These are phyloP conservation scores for Debaryomyces udenii DNA, from an alignment of 1,139 yeast species.

Conservation along the genomic window DNA sequence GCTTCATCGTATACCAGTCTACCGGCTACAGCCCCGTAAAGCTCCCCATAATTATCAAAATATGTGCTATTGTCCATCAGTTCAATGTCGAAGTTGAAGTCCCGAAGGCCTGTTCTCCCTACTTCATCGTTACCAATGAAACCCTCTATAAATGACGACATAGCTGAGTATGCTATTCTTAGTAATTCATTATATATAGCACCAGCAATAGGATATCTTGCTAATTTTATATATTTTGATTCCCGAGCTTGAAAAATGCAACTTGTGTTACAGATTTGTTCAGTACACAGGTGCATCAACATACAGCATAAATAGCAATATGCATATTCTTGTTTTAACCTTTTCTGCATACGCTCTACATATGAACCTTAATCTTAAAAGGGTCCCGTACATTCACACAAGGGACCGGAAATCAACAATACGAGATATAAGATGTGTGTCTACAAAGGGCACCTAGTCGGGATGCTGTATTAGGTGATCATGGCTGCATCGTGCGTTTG, in stretches of 20 bases:
- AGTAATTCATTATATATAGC: too few species aligned
- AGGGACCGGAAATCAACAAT: neutral
- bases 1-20: neutral
- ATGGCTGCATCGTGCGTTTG: too few species aligned
- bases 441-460: neutral
- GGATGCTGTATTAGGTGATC: neutral
- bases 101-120: neutral
- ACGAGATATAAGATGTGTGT: neutral
- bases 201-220: too few species aligned
- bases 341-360: neutral
- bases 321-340: neutral
- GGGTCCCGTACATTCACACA: slow-evolving; percentile 5
- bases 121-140: slow-evolving; percentile 4
- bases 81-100: slow-evolving; percentile 6
- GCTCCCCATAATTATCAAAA: neutral
- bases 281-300: slow-evolving; percentile 1
- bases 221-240: slow-evolving; percentile 2
- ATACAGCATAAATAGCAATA: neutral
- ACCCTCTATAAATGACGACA: slow-evolving; percentile 6
- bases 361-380: slow-evolving; percentile 3
- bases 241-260: neutral
- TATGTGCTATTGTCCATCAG: slow-evolving; percentile 2
- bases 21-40: neutral
- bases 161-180: neutral
- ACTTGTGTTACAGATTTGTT: slow-evolving; percentile 5